These are phyloP conservation scores for Reticulascus tulasneorum DNA, from an alignment of 2,329 filamentous ascomycete genomes.

Conservation along the genomic window DNA sequence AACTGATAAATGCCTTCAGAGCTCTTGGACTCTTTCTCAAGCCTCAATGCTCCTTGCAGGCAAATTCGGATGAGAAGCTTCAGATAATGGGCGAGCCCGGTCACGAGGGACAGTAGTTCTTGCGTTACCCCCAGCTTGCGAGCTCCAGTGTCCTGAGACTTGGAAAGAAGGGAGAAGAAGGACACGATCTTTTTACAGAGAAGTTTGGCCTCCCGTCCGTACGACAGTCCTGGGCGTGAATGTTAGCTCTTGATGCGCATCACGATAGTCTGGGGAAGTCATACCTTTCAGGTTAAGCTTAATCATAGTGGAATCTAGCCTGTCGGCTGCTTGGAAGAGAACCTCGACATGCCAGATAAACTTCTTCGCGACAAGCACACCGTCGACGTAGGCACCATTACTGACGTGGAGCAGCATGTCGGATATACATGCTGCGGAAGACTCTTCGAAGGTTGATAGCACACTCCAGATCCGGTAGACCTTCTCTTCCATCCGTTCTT, in stretches of 20 bases:
- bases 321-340: constrained; percentile 83
- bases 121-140: constrained; percentile 94
- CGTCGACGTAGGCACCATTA: constrained; percentile 94
- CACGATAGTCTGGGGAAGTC: constrained; percentile 15
- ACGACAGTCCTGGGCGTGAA: constrained; percentile 65
- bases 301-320: constrained; percentile 71
- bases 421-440: constrained; percentile 94
- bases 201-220: constrained; percentile 92
- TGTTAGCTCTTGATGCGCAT: constrained; percentile 9
- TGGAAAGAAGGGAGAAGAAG: constrained; percentile 92
- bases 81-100: constrained; percentile 91
- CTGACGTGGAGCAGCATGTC: constrained; percentile 98
- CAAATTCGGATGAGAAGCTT: constrained; percentile 97
- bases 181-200: constrained; percentile 99
- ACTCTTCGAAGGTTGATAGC: constrained; percentile 93
- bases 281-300: constrained; percentile 70
- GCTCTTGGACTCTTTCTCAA: constrained; percentile 77
- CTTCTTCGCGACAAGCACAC: constrained; percentile 88
- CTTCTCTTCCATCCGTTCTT: constrained; percentile 95
- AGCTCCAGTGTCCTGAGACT: constrained; percentile 87
- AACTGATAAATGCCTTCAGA: constrained; percentile 77
- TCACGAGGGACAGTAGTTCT: constrained; percentile 95
- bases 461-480: constrained; percentile 99
- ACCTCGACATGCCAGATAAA: constrained; percentile 97
- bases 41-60: constrained; percentile 83